phyloP scores from a whole-genome alignment of 2,329 filamentous ascomycete species.

The Alternaria panax region DNA sequence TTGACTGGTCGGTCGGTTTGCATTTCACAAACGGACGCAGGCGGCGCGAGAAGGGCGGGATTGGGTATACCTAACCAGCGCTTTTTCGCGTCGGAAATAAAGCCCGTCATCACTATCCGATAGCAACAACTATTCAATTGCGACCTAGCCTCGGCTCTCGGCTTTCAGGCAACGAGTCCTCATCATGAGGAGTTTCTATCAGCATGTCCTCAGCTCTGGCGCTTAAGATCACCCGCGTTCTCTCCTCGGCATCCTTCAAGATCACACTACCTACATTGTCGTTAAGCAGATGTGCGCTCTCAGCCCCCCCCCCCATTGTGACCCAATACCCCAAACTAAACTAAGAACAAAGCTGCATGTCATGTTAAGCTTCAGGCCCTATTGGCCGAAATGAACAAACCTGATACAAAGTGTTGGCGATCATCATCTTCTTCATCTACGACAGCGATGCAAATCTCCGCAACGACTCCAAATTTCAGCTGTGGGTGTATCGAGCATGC shows the following conservation, averaged over 20 bases:
- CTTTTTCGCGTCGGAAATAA: not conserved
- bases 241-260: not conserved
- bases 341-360: slow-evolving; percentile 3
- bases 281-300: not conserved
- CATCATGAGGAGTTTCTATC: not conserved
- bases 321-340: not conserved
- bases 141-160: too few species aligned
- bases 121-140: not conserved
- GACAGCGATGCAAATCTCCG: not conserved
- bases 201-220: not conserved
- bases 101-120: not conserved
- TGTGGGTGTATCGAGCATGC: not conserved
- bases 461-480: not conserved
- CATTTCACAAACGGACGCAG: not conserved
- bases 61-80: not conserved
- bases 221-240: not conserved
- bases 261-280: not conserved
- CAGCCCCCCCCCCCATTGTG: not conserved
- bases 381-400: slow-evolving; percentile 1
- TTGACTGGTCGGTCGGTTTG: slow-evolving; percentile 4
- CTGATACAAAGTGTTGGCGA: not conserved
- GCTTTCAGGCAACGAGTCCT: not conserved
- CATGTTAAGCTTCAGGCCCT: slow-evolving; percentile 10
- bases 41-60: not conserved
- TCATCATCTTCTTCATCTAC: slow-evolving; percentile 7